These are phyloP conservation scores for Zopfochytrium polystomum DNA, from an alignment of 371 early-diverging fungal genomes.

Conservation along the genomic window DNA sequence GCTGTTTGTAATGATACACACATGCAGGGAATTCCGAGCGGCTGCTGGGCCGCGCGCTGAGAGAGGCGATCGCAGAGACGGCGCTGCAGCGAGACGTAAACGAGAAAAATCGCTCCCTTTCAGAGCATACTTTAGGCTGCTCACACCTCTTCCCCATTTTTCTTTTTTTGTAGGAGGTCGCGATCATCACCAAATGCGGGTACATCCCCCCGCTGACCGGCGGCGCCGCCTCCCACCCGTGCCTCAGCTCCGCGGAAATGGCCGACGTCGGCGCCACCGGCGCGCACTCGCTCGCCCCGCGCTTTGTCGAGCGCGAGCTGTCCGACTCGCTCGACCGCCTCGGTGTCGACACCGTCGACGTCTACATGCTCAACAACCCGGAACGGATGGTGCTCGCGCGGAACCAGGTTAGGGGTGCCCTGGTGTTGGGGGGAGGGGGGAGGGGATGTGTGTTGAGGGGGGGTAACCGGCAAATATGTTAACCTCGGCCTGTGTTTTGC, in stretches of 20 bases:
- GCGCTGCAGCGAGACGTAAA: slow-evolving; percentile 49
- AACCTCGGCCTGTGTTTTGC: no score
- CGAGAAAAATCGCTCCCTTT: neutral
- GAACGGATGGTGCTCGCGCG: slow-evolving; percentile 60
- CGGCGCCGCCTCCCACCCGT: no score
- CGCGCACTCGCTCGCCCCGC: slow-evolving; percentile 63
- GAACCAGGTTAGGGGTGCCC: neutral
- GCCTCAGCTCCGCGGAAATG: slow-evolving; percentile 1
- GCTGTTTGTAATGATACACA: no score
- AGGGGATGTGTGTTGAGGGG: no score
- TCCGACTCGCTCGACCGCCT: slow-evolving; percentile 58
- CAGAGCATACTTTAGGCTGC: neutral
- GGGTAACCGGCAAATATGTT: no score
- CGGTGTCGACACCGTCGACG: slow-evolving; percentile 59
- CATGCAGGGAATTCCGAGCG: slow-evolving; percentile 58
- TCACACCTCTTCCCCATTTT: neutral
- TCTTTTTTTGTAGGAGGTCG: slow-evolving; percentile 30
- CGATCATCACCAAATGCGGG: slow-evolving; percentile 71
- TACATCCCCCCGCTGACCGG: no score
- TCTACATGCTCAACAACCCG: slow-evolving; percentile 76
- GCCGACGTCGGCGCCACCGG: slow-evolving; percentile 15
- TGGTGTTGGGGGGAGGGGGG: no score
- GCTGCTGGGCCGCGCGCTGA: slow-evolving; percentile 57
- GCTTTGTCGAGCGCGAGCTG: slow-evolving; percentile 60
- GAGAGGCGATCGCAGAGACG: slow-evolving; percentile 38